phyloP scores from a whole-genome alignment of 2,329 filamentous ascomycete species.

The Pyricularia pennisetigena region DNA sequence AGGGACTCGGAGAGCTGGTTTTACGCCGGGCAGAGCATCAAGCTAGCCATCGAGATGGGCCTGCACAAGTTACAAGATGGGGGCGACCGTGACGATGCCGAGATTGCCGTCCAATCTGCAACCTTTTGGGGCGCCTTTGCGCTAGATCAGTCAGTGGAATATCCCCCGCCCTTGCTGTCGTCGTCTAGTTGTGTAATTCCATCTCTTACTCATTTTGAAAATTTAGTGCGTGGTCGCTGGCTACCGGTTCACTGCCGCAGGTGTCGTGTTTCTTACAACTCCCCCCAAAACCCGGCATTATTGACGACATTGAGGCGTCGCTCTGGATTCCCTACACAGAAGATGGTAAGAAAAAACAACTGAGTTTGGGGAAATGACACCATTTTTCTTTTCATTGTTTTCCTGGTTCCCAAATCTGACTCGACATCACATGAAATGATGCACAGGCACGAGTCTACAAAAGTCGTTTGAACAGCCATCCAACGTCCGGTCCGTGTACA shows the following conservation, averaged over 20 bases:
- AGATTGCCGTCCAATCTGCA: slow-evolving; percentile 46
- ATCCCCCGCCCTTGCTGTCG: neutral
- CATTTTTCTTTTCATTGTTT: neutral
- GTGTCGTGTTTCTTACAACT: slow-evolving; percentile 47
- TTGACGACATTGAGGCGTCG: slow-evolving; percentile 49
- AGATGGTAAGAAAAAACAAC: slow-evolving; percentile 31
- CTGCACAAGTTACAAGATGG: slow-evolving; percentile 43
- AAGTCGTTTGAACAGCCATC: slow-evolving; percentile 51
- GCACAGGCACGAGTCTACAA: slow-evolving; percentile 30
- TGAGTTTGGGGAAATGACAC: neutral
- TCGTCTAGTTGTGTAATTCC: neutral
- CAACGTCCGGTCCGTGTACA: slow-evolving; percentile 58
- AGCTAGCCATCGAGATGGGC: slow-evolving; percentile 63
- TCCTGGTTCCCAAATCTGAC: neutral
- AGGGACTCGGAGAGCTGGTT: slow-evolving; percentile 65
- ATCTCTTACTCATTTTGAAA: neutral
- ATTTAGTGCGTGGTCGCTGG: slow-evolving; percentile 52
- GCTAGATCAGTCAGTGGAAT: slow-evolving; percentile 49
- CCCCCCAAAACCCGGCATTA: slow-evolving; percentile 49
- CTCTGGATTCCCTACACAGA: slow-evolving; percentile 50
- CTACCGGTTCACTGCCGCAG: slow-evolving; percentile 50
- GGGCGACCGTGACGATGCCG: slow-evolving; percentile 35
- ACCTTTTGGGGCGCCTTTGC: slow-evolving; percentile 56
- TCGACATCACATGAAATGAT: neutral
- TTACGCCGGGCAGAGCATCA: slow-evolving; percentile 62